Evolutionary conservation across 345 rosid species (phyloP).

Genomic region (Salix caprea): DNA sequence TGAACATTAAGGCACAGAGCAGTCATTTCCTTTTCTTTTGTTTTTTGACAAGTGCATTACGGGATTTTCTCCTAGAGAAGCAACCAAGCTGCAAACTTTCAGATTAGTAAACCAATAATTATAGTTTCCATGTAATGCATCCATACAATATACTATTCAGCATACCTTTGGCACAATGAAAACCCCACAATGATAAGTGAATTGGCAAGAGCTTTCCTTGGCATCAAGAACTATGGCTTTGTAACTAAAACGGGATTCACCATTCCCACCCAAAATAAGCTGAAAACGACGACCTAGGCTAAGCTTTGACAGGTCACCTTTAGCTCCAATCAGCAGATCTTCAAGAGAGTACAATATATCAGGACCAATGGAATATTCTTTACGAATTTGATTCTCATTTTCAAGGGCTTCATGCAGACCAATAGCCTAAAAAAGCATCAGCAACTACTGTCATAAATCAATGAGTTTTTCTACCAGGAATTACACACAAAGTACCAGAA

Average conservation of each 20-base stretch:
- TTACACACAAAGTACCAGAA: background rate
- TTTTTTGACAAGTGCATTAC: background rate
- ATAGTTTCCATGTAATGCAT: background rate
- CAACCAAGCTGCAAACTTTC: background rate
- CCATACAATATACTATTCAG: background rate
- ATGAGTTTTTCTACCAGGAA: constrained; percentile 7
- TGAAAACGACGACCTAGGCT: constrained; percentile 52
- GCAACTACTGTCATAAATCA: constrained; percentile 11
- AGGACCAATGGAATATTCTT: constrained; percentile 52
- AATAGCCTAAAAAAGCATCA: constrained; percentile 45
- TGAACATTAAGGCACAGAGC: too few species aligned
- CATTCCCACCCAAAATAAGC: constrained; percentile 55
- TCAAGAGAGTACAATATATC: constrained; percentile 66
- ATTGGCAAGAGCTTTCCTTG: constrained; percentile 39
- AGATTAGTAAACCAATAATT: background rate
- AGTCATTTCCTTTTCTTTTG: background rate
- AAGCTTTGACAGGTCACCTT: constrained; percentile 55
- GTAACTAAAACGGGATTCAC: constrained; percentile 54
- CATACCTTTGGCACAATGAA: constrained; percentile 89
- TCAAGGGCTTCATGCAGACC: constrained; percentile 74
- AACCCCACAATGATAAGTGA: constrained; percentile 64
- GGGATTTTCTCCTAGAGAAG: background rate
- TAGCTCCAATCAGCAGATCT: constrained; percentile 67
- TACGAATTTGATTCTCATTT: constrained; percentile 67
- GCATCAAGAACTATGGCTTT: constrained; percentile 81